These are phyloP conservation scores for Neoboletus subvelutipes DNA, from an alignment of 768 basidiomycete genomes.

Conservation along the genomic window DNA sequence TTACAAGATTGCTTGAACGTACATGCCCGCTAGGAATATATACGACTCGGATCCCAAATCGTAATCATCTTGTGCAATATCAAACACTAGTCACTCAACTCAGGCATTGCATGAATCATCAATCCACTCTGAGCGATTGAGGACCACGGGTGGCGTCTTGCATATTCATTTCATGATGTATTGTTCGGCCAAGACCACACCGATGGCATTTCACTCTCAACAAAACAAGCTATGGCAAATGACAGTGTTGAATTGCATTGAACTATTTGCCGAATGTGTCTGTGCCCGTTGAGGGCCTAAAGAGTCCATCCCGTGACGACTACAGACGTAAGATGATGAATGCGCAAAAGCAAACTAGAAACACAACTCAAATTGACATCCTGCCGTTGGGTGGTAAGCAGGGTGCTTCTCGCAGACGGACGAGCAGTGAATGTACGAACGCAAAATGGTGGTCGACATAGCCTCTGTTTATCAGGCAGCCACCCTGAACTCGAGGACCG, in stretches of 20 bases:
- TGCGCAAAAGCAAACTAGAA: not conserved
- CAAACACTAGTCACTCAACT: not conserved
- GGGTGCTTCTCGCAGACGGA: not conserved
- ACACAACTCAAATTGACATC: not conserved
- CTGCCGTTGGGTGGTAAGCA: not conserved
- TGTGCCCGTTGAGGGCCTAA: slow-evolving; percentile 16
- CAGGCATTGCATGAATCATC: not conserved
- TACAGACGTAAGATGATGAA: slow-evolving; percentile 1
- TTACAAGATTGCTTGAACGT: not conserved
- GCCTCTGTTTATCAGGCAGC: slow-evolving; percentile 7
- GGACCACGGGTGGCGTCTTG: not conserved
- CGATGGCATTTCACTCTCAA: not conserved
- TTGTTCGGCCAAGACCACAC: no score
- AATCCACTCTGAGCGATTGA: not conserved
- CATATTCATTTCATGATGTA: not conserved
- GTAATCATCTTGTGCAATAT: not conserved
- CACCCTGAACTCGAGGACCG: slow-evolving; percentile 26
- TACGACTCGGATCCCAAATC: not conserved
- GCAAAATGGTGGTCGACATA: not conserved
- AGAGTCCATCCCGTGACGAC: not conserved
- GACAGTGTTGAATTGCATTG: not conserved
- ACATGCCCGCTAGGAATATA: not conserved
- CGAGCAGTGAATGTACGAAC: not conserved
- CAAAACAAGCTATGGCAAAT: not conserved
- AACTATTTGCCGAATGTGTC: not conserved